Percentiles rank a stretch among this genome's conserved stretches.
These are phyloP conservation scores for Phytophthora gonapodyides DNA, from an alignment of 352 stramenopile genomes.

Conservation along the genomic window DNA sequence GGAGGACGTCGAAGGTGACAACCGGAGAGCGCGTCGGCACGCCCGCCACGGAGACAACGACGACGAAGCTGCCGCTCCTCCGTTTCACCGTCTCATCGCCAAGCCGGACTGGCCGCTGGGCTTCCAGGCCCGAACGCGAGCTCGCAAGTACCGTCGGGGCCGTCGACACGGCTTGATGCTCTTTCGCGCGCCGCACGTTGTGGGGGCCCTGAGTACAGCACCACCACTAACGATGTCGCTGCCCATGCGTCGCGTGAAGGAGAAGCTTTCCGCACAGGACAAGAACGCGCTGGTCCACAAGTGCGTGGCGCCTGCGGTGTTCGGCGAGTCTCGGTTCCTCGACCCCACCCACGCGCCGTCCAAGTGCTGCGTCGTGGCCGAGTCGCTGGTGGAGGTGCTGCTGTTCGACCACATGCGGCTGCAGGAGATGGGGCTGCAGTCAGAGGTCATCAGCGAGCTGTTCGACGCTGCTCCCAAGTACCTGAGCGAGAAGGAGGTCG, in stretches of 20 bases:
- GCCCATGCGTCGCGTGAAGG: slow-evolving; percentile 21
- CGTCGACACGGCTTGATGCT: slow-evolving; percentile 55
- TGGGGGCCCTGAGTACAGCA: slow-evolving; percentile 1
- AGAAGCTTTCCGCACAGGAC: slow-evolving; percentile 36
- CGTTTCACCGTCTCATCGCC: slow-evolving; percentile 64
- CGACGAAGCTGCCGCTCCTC: slow-evolving; percentile 35
- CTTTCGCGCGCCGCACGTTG: slow-evolving; percentile 14
- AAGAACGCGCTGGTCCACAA: slow-evolving; percentile 53
- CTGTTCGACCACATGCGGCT: slow-evolving; percentile 72
- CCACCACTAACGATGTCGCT: slow-evolving; percentile 13
- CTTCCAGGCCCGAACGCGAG: slow-evolving; percentile 56
- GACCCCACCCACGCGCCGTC: slow-evolving; percentile 50
- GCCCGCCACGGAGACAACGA: slow-evolving; percentile 11
- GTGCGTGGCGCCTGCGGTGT: slow-evolving; percentile 57
- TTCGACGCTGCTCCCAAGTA: slow-evolving; percentile 59
- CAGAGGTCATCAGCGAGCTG: slow-evolving; percentile 64
- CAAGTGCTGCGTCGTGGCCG: slow-evolving; percentile 67
- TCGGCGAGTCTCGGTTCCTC: slow-evolving; percentile 66
- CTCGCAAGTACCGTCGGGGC: slow-evolving; percentile 48
- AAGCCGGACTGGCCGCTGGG: slow-evolving; percentile 68
- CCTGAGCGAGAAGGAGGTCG: slow-evolving; percentile 57
- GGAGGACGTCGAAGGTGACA: not conserved
- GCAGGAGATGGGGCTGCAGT: slow-evolving; percentile 74
- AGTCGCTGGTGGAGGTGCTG: slow-evolving; percentile 75
- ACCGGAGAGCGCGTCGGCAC: slow-evolving; percentile 5